Base-by-base conservation (phyloP, 1,284 basidiomycete species). In the Singerocomus inundabilis region DNA sequence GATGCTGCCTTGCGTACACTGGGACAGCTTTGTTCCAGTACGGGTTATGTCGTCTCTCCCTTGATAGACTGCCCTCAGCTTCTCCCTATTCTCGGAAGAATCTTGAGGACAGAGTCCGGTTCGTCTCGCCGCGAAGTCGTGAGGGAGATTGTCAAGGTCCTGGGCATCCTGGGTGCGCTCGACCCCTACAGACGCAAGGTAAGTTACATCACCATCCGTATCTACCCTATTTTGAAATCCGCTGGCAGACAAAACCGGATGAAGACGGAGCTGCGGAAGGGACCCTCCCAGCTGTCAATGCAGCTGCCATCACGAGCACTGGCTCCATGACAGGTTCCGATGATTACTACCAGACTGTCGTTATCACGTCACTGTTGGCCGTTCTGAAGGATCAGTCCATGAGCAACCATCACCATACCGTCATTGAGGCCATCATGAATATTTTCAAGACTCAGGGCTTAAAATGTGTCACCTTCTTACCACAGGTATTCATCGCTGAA, bases 391-490 rank as follows among this genome's bases (percentile, higher is more conserved):
- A 98, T 63, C 85, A 91, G 49, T 86, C 93, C 6, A 76, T 96
- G 56, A 88, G 80, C 62, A 84, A 78, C 55, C 87, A 94, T 61
- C 94, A 98, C 61, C 86, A 93, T 69, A 92, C 87, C 39, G 96
- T 96, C 52, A 96, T 99, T 57, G 95, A 99, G 69, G 95, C 96
- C 2, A 91, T 99, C 62, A 99, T 99, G 93, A 92, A 95, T 53
- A 98, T 99, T 56, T 99, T 99, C 81, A 94, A 96, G 70, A 98
- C 95, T 0, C 94, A 99, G 67, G 93, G 97, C 8, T 74, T 99
- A 62, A 94, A 95, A 76, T 98, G 95, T 68, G 95, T 98, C 28
- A 84, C 91, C 5, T 99, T 98, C 73, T 73, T 99, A 31, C 93
- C 96, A 38, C 93, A 96, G 77, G 93, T 93, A 62, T 55, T 76